Evolutionary conservation across 441 rosid genomes (phyloP).

Genomic region (Populus hybrid): DNA sequence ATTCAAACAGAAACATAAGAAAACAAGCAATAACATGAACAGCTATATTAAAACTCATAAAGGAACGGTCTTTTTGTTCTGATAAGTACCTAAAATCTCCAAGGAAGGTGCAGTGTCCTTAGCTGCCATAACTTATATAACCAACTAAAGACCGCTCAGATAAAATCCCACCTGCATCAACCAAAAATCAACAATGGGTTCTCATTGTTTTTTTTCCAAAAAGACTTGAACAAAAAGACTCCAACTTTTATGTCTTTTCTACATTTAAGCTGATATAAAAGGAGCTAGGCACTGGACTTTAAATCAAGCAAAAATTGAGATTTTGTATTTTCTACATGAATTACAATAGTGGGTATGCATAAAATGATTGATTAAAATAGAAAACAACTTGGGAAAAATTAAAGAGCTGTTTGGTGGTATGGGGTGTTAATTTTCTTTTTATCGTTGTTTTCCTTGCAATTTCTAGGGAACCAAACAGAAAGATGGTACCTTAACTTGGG

Average conservation of each 20-base stretch:
- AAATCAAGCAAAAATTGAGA: not conserved
- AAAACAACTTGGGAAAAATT: not conserved
- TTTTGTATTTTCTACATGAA: not conserved
- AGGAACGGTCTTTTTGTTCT: not conserved
- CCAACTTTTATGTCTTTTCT: not conserved
- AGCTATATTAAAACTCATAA: not conserved
- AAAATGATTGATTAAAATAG: not conserved
- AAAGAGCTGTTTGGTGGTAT: not conserved
- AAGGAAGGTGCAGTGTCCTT: slow-evolving; percentile 41
- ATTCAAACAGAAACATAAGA: slow-evolving; percentile 2
- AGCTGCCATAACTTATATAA: slow-evolving; percentile 27
- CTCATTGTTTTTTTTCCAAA: not conserved
- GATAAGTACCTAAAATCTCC: slow-evolving; percentile 62
- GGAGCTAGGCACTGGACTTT: not conserved
- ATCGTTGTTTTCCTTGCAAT: not conserved
- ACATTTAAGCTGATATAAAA: not conserved
- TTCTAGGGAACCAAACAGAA: not conserved
- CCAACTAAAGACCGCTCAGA: not conserved
- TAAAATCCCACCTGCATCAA: slow-evolving; percentile 3
- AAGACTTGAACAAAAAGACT: not conserved
- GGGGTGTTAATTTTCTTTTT: not conserved
- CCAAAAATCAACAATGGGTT: not conserved
- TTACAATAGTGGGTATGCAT: not conserved
- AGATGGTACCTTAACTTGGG: not conserved
- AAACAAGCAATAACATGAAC: not conserved